A percentile compares a stretch with the other conserved stretches of the same genome.
These are phyloP conservation scores for Populus hybrid DNA, from an alignment of 441 rosid genomes.

Conservation along the genomic window DNA sequence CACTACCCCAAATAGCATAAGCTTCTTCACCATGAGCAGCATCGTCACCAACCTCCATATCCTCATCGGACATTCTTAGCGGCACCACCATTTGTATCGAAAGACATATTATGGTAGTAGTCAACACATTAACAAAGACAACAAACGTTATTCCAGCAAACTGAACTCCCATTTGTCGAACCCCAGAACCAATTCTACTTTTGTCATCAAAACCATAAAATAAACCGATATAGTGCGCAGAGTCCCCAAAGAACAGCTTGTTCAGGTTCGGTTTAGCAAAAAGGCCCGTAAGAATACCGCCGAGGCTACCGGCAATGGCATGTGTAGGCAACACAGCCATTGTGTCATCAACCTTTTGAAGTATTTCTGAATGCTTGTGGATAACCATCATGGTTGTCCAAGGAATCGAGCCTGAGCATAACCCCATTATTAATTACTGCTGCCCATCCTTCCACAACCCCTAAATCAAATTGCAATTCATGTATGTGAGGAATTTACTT, in stretches of 20 bases:
- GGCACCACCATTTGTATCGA: constrained; percentile 31
- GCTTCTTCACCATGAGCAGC: constrained; percentile 53
- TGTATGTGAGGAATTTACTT: background rate
- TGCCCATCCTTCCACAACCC: constrained; percentile 56
- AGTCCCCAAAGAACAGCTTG: constrained; percentile 15
- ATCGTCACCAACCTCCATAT: constrained; percentile 46
- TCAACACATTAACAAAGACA: constrained; percentile 24
- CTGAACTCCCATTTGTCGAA: constrained; percentile 42
- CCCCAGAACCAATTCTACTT: constrained; percentile 17
- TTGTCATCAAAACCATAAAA: constrained; percentile 32
- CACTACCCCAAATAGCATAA: constrained; percentile 39
- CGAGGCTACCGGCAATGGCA: constrained; percentile 47
- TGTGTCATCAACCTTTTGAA: constrained; percentile 50
- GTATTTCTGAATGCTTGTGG: constrained; percentile 36
- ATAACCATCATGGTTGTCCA: constrained; percentile 59
- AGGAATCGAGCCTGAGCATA: constrained; percentile 46
- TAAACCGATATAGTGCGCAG: constrained; percentile 30
- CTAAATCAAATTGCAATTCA: constrained; percentile 9
- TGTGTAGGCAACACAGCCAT: constrained; percentile 57
- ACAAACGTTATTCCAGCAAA: constrained; percentile 36
- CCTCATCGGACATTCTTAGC: constrained; percentile 47
- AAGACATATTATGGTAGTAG: constrained; percentile 40
- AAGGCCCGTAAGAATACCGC: constrained; percentile 39
- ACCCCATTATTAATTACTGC: constrained; percentile 46
- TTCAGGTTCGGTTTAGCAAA: constrained; percentile 44